Base-by-base conservation (phyloP, 352 stramenopile species). In the Globisporangium spinosum region DNA sequence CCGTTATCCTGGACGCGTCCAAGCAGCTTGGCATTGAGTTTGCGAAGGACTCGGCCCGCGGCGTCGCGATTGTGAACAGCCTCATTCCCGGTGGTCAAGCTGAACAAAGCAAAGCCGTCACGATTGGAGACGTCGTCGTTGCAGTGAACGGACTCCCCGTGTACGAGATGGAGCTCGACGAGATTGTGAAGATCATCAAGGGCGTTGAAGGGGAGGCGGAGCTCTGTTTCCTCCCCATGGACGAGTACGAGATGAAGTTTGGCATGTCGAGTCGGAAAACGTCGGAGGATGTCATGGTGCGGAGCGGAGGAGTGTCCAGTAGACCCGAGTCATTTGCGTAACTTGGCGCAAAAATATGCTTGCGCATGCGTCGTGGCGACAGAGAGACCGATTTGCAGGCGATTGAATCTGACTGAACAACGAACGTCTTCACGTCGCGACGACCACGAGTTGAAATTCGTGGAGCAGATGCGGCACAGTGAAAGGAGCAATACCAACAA, bases 21-120 rank as follows among this genome's bases (percentile, higher is more conserved):
- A 75, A 78, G 38, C 83, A 87, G 47, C 82, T 95, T 10, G 88
- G 88, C 10, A 89, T 95, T 51, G 80, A 92, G 76, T 94, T 95
- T 68, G 76, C 78, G 3, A 78, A 76, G 22, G 76, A 94, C 62
- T 20, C 65, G 2, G 75, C 74, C 13, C 71, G 76, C 4, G 75
- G 85, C 3, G 77, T 93, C 0, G 77, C 89, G 15, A 72, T 94
- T 49, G 88, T 93, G 22, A 71, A 87, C 62, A 65, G 71, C 17
- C 59, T 94, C 17, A 66, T 91, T 1, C 64, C 77, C 0, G 76
- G 78, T 17, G 85, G 88, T 17, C 88, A 95, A 65, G 86, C 86
- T 0, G 83, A 86, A 54, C 73, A 84, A 62, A 91, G 84, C 54
- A 70, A 80, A 12, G 76, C 72, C 0, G 84, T 95, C 7, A 69